A percentile compares a stretch with the other conserved stretches of the same genome.
phyloP scores from a whole-genome alignment of 768 basidiomycete species.

The Trametes villosa region DNA sequence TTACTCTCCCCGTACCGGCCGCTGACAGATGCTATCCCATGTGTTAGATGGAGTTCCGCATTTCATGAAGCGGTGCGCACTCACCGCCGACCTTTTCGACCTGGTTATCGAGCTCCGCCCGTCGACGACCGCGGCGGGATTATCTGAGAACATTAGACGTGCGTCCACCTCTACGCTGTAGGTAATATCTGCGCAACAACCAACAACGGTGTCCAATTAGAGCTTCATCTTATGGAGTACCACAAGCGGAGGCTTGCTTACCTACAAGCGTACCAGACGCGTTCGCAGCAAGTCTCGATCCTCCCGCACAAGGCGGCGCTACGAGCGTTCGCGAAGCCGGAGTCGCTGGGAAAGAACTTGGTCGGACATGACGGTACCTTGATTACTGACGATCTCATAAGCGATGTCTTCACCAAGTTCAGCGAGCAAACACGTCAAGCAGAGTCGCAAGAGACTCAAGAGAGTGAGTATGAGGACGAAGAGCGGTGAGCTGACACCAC shows the following conservation, averaged over 20 bases:
- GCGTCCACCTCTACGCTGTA: not conserved
- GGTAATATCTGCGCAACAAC: not conserved
- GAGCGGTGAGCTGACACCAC: conserved; percentile 17
- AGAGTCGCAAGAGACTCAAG: conserved; percentile 25
- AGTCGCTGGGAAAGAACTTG: not conserved
- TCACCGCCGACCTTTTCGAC: conserved; percentile 31
- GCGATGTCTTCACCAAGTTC: conserved; percentile 28
- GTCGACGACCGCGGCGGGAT: conserved; percentile 23
- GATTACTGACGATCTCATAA: conserved; percentile 29
- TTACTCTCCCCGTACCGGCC: not conserved
- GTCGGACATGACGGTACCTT: conserved; percentile 9
- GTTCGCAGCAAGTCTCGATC: not conserved
- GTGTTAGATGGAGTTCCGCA: conserved; percentile 25
- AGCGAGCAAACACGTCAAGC: conserved; percentile 12
- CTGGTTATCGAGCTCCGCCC: conserved; percentile 31
- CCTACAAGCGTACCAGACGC: not conserved
- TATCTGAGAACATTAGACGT: conserved; percentile 32
- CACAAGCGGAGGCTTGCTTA: not conserved
- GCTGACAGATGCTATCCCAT: not conserved
- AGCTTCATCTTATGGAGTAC: not conserved
- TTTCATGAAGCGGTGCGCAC: conserved; percentile 28
- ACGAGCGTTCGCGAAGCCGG: not conserved
- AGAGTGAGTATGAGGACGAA: not conserved
- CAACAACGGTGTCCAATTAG: not conserved
- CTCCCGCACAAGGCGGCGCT: not conserved